Conservation (phyloP, 345 rosid genomes). For the Orychophragmus violaceus region DNA sequence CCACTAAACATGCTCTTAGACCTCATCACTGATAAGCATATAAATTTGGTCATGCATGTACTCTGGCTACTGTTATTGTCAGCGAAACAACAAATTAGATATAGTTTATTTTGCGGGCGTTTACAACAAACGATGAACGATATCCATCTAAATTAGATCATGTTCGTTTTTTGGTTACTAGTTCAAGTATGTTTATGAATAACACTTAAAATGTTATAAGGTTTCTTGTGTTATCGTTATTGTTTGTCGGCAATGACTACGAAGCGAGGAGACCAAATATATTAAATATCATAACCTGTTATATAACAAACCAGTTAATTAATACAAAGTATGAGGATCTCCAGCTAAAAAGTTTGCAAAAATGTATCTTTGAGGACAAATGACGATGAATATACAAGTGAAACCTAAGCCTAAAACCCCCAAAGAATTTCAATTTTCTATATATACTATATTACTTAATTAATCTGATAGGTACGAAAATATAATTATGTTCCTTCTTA, state of each 20-base stretch:
- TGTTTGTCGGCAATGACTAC: background rate
- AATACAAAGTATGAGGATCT: background rate
- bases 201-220: background rate
- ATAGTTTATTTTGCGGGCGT: background rate
- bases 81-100: background rate
- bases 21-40: background rate
- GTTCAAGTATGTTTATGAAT: background rate
- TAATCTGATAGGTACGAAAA: constrained; percentile 4
- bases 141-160: background rate
- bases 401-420: constrained; percentile 9
- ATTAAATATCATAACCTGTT: background rate
- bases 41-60: background rate
- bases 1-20: too few species aligned
- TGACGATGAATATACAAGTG: constrained; percentile 1
- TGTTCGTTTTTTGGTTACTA: background rate
- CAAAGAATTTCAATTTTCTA: background rate
- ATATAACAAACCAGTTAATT: background rate
- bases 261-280: background rate
- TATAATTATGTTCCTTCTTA: background rate
- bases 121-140: background rate
- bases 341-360: constrained; percentile 6
- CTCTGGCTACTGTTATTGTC: background rate
- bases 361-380: constrained; percentile 15
- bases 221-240: background rate
- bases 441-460: background rate